Evolutionary conservation across 441 rosid species (phyloP), one percentile per base, ranked within the genome.

Genomic region (Adansonia rubrostipa): DNA sequence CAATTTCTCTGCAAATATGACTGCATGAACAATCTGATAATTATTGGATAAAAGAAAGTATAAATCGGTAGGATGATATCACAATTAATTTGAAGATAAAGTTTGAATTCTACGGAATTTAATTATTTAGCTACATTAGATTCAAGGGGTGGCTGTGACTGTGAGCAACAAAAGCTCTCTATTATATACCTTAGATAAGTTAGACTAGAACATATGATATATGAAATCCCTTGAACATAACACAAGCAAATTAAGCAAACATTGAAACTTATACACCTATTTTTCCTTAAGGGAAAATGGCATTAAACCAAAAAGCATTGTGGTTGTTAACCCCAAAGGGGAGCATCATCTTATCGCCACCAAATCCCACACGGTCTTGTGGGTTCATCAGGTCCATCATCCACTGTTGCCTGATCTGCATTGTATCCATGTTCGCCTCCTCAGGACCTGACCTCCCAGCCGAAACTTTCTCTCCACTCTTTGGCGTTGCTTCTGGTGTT

Each of bases 281-380:
- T 11, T 62, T 11, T 11, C 28, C 67, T 44, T 19, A 71, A 24
- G 74, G 45, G 47, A 13, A 71, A 50, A 28, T 51, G 10, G 6
- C 36, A 20, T 45, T 74, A 42, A 64, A 40, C 77, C 68, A 74
- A 5, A 71, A 45, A 5, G 42, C 76, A 54, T n/a, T 72, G 61
- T 8, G 61, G 50, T n/a, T 72, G 48, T 28, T 19, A 40, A 33
- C 64, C 15, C 28, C 48, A 9, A 72, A 54, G 2, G 64, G 51
- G 28, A 36, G 14, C 8, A 56, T 15, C 28, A 40, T 72, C 20
- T 28, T 24, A 54, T 51, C 24, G 5, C 63, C 64, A 13, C 65
- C 76, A 56, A 72, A n/a, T n/a, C 76, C 76, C 3, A 36, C 36
- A 0, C n/a, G 48, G 6, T 72, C 76, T 10, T n/a, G 65, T 8